phyloP scores from a whole-genome alignment of 768 basidiomycete genomes.

The Obba rivulosa region DNA sequence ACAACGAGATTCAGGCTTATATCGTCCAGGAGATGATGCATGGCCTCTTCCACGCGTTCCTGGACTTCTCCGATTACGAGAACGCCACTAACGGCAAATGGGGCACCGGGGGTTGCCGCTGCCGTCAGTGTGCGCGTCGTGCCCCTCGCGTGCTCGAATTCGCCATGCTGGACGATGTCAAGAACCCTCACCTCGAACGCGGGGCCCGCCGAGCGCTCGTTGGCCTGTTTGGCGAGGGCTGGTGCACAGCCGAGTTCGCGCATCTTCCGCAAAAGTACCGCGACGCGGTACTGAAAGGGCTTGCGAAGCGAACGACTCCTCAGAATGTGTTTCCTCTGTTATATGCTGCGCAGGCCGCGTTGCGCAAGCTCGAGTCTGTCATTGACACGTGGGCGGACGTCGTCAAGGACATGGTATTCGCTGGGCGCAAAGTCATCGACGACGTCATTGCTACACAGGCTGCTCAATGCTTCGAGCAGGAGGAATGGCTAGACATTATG shows the following conservation, averaged over 20 bases:
- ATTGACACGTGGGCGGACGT: constrained; percentile 72
- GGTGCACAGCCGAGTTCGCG: constrained; percentile 83
- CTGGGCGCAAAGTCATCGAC: constrained; percentile 57
- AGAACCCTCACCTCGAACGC: constrained; percentile 63
- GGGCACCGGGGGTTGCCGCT: constrained; percentile 82
- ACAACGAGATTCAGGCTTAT: constrained; percentile 75
- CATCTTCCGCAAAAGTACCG: constrained; percentile 58
- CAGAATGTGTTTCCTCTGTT: constrained; percentile 64
- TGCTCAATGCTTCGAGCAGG: constrained; percentile 58
- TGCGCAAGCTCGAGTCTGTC: constrained; percentile 45
- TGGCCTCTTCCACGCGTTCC: constrained; percentile 81
- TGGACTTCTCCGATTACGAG: constrained; percentile 78
- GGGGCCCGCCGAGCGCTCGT: constrained; percentile 74
- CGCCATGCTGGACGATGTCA: constrained; percentile 68
- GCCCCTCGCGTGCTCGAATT: constrained; percentile 84
- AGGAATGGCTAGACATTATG: constrained; percentile 73
- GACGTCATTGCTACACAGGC: constrained; percentile 54
- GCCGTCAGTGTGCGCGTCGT: constrained; percentile 76
- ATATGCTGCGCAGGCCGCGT: constrained; percentile 58
- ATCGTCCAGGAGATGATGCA: constrained; percentile 88
- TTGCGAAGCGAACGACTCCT: constrained; percentile 64
- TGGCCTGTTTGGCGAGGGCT: constrained; percentile 82
- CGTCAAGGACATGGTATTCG: constrained; percentile 61
- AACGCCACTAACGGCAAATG: constrained; percentile 66
- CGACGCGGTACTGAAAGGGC: constrained; percentile 65